Evolutionary conservation across 192 early-diverging fungal species (phyloP), one percentile per base, ranked within the genome.

Genomic region (Rhizophagus clarus): DNA sequence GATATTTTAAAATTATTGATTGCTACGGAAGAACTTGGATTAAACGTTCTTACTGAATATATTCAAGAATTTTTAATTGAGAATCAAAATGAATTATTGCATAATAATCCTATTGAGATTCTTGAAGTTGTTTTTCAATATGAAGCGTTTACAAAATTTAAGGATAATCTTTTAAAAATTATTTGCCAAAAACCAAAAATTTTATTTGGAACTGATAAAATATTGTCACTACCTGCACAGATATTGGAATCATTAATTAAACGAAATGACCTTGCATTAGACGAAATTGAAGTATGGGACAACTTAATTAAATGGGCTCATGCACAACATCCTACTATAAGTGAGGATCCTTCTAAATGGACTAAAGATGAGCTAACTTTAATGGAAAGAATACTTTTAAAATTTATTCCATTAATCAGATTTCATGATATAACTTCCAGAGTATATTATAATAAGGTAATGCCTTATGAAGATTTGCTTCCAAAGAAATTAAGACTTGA

Each of bases 31-130:
- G 37, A 45, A 37, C 15, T 71, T 45, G 4, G 3, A 24, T 22
- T 71, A 9, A 28, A 42, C 4, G 0, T 2, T 40, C 2, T 20
- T 71, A 1, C n/a, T 37, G 2, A 17, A 15, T 2, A n/a, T 32
- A 32, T 34, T 70, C 37, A 70, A n/a, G 68, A 70, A 34, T 42
- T 37, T 17, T 42, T 70, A 40, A 42, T 70, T 37, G n/a, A 70
- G 4, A 3, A 70, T 22, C 24, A 70, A 37, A 15, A 5, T n/a
- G n/a, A n/a, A n/a, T n/a, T n/a, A n/a, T n/a, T n/a, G n/a, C n/a
- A n/a, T n/a, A n/a, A n/a, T n/a, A 3, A 32, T 32, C 68, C 6
- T 8, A 31, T 20, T 5, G 31, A 1, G 32, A 70, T 70, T 17
- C 14, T 70, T 15, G 20, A 70, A 32, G 1, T 70, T 14, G n/a